Evolutionary conservation across 2,329 filamentous ascomycete genomes (phyloP).

Genomic region (Coniella lustricola): DNA sequence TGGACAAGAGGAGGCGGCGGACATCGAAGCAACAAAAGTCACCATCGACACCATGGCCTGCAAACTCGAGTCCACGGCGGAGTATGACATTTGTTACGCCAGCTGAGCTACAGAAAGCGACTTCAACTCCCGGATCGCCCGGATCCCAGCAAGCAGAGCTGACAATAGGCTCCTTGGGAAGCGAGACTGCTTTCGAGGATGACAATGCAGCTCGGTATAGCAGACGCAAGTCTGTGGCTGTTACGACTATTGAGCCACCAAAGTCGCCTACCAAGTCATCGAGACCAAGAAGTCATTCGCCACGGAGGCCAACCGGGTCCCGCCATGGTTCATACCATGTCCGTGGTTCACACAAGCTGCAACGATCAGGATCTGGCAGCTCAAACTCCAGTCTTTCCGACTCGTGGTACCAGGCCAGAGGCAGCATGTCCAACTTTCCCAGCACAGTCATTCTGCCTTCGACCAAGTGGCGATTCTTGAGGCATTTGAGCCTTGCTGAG

Average conservation of each 20-base stretch:
- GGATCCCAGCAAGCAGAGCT: slow-evolving; percentile 41
- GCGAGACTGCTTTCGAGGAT: slow-evolving; percentile 38
- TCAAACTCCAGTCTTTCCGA: slow-evolving; percentile 75
- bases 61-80: slow-evolving; percentile 48
- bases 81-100: slow-evolving; percentile 55
- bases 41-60: slow-evolving; percentile 63
- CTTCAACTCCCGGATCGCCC: slow-evolving; percentile 60
- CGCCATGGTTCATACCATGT: slow-evolving; percentile 63
- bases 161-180: slow-evolving; percentile 53
- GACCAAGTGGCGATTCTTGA: slow-evolving; percentile 91
- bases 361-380: slow-evolving; percentile 84
- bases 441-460: slow-evolving; percentile 65
- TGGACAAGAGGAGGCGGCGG: slow-evolving; percentile 81
- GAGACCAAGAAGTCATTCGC: slow-evolving; percentile 71
- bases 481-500: slow-evolving; percentile 85
- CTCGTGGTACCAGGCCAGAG: slow-evolving; percentile 56
- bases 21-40: slow-evolving; percentile 82
- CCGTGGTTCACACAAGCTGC: slow-evolving; percentile 66
- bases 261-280: slow-evolving; percentile 35
- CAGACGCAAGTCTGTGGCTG: slow-evolving; percentile 37
- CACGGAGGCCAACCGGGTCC: slow-evolving; percentile 67
- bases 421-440: slow-evolving; percentile 73
- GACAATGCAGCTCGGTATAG: slow-evolving; percentile 26
- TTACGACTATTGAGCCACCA: slow-evolving; percentile 37
- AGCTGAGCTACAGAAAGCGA: slow-evolving; percentile 59